A percentile compares a stretch with the other conserved stretches of the same genome.
phyloP scores from a whole-genome alignment of 352 stramenopile genomes.

The Peronosclerospora sorghi region DNA sequence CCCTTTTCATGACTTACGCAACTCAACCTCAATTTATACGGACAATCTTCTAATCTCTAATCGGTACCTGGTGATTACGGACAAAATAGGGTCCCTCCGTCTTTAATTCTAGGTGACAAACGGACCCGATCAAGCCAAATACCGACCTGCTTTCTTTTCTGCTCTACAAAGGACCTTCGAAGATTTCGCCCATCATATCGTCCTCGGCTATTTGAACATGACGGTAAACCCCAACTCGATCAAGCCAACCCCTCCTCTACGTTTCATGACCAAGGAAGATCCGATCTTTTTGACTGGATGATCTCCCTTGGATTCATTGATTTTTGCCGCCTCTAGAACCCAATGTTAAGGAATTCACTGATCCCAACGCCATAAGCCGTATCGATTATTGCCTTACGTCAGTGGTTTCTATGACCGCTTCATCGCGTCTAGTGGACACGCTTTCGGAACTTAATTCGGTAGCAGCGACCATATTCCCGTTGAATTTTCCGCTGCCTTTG shows the following conservation, averaged over 20 bases:
- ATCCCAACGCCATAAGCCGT: not conserved
- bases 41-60: not conserved
- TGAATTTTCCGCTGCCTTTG: not conserved
- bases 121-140: not conserved
- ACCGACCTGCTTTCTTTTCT: not conserved
- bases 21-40: not conserved
- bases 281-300: too few relatives aligned
- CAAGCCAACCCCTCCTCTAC: not conserved
- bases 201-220: constrained; percentile 2
- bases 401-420: not conserved
- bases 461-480: constrained; percentile 1
- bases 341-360: not conserved
- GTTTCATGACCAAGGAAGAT: too few relatives aligned
- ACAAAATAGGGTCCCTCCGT: not conserved
- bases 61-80: not conserved
- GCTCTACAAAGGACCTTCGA: not conserved
- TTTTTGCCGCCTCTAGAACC: not conserved
- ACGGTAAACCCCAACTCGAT: not conserved
- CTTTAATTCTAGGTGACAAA: not conserved
- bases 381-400: constrained; percentile 2
- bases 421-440: not conserved
- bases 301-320: constrained; percentile 1
- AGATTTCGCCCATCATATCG: not conserved
- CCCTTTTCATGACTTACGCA: not conserved
- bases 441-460: not conserved